These are phyloP conservation scores for Silene noctiflora DNA, from an alignment of 179 eudicot species.

Conservation along the genomic window DNA sequence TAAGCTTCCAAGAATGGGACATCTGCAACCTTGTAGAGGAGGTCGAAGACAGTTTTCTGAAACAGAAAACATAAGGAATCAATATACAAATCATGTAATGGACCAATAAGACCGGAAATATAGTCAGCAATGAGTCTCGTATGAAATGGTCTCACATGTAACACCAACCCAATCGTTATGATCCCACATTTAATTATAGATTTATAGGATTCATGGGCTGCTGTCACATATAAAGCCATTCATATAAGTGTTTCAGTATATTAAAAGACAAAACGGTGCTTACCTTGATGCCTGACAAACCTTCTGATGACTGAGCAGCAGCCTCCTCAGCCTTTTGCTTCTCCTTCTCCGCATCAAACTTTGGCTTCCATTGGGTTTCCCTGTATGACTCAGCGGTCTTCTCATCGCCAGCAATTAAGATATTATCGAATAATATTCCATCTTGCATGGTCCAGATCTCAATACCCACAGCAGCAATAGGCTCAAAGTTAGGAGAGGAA, in stretches of 20 bases:
- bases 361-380: conserved; percentile 63
- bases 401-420: conserved; percentile 62
- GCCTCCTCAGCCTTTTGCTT: conserved; percentile 71
- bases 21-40: conserved; percentile 71
- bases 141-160: no score
- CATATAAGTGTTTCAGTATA: neutral
- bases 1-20: conserved; percentile 64
- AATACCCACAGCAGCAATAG: conserved; percentile 83
- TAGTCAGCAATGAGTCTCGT: neutral
- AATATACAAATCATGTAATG: conserved; percentile 14
- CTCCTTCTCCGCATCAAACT: conserved; percentile 64
- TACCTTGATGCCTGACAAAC: conserved; percentile 65
- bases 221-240: no score
- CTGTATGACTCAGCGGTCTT: conserved; percentile 61
- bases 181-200: no score
- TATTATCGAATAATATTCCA: conserved; percentile 73
- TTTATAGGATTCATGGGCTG: no score
- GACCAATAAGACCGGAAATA: neutral
- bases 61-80: conserved; percentile 16
- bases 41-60: conserved; percentile 71
- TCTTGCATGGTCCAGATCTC: conserved; percentile 97
- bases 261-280: neutral
- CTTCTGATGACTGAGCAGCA: conserved; percentile 32
- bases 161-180: no score
- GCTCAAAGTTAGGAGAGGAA: conserved; percentile 65